phyloP scores from a whole-genome alignment of 352 stramenopile genomes.

The Globisporangium middletonii region DNA sequence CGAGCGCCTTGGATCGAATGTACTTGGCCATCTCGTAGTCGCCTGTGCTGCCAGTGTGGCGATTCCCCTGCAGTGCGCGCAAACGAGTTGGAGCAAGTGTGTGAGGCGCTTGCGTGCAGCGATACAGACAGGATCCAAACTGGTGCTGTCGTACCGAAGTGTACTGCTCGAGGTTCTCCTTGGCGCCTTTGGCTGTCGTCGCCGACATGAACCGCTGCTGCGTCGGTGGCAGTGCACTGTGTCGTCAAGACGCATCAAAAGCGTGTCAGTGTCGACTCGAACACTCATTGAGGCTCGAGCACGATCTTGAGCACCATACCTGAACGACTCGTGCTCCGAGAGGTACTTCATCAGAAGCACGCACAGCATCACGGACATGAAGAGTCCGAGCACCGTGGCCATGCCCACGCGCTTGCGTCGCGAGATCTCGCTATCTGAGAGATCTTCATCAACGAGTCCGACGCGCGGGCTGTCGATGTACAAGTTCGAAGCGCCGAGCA shows the following conservation, averaged over 20 bases:
- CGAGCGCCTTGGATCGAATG: slow-evolving; percentile 60
- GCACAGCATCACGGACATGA: slow-evolving; percentile 57
- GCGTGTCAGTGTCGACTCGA: background rate
- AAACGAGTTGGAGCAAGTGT: background rate
- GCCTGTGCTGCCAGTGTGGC: slow-evolving; percentile 54
- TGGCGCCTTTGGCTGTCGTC: slow-evolving; percentile 53
- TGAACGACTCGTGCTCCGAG: slow-evolving; percentile 64
- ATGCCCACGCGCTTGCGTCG: slow-evolving; percentile 53
- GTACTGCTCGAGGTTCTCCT: slow-evolving; percentile 72
- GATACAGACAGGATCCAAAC: too few relatives aligned
- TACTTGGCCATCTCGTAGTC: slow-evolving; percentile 75
- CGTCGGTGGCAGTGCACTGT: slow-evolving; percentile 58
- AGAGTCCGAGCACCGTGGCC: slow-evolving; percentile 43
- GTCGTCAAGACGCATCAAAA: background rate
- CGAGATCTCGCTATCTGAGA: slow-evolving; percentile 44
- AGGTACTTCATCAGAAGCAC: slow-evolving; percentile 59
- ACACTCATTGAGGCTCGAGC: background rate
- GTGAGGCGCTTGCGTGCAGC: background rate
- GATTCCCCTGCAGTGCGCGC: slow-evolving; percentile 22
- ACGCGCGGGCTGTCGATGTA: slow-evolving; percentile 70
- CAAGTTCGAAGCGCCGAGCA: slow-evolving; percentile 42
- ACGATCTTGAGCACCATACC: slow-evolving; percentile 19
- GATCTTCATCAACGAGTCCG: slow-evolving; percentile 28
- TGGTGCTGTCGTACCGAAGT: slow-evolving; percentile 28
- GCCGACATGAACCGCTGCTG: slow-evolving; percentile 76